Base-by-base conservation (phyloP, 176 grass and related monocot species). In the Elaeis guineensis region DNA sequence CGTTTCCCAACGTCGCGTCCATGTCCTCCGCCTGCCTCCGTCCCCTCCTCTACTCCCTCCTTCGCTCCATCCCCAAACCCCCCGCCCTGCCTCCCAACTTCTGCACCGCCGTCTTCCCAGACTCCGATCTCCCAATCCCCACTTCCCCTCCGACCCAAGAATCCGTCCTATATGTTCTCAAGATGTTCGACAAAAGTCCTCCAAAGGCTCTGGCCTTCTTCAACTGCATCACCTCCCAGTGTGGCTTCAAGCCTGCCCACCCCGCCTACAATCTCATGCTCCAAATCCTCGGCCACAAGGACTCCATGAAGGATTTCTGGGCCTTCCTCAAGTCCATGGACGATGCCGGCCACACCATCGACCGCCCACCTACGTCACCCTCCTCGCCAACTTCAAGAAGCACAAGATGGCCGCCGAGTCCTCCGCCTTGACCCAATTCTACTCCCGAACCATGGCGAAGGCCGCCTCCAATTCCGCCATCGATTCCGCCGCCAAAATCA, bases 181-280 rank as follows among this genome's bases (percentile, higher is more conserved):
- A 71, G 49, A 80, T 66, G 66, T 75, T 91, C 75, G 75, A 82
- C 65, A 75, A 78, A 70, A 75, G 78, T 53, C 87, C 87, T 53
- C 23, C 49, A 4, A 64, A 57, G 18, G 92, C 92, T 7, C 81
- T 91, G 9, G 66, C 75, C 74, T 78, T 89, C 78, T 97, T 91
- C 69, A 69, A 79, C 59, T 48, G 74, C 69, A 28, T 77, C 50
- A 51, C 69, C 17, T 64, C 70, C 4, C 48, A 62, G 52, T 50
- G 57, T 16, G 61, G 50, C 50, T 72, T 80, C 62, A 81, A 69
- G 4, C 76, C 86, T 3, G 66, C 63, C 17, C 71, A 73, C 19
- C 25, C 87, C n/a, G 62, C 84, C 4, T 91, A 97, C 76, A 91
- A 87, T 67, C 70, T 97, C 76, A 91, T 91, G 87, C 87, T 97